A percentile compares a stretch with the other conserved stretches of the same genome.
Conservation (phyloP, 1,139 yeast species). For the Zygoascus sp. region DNA sequence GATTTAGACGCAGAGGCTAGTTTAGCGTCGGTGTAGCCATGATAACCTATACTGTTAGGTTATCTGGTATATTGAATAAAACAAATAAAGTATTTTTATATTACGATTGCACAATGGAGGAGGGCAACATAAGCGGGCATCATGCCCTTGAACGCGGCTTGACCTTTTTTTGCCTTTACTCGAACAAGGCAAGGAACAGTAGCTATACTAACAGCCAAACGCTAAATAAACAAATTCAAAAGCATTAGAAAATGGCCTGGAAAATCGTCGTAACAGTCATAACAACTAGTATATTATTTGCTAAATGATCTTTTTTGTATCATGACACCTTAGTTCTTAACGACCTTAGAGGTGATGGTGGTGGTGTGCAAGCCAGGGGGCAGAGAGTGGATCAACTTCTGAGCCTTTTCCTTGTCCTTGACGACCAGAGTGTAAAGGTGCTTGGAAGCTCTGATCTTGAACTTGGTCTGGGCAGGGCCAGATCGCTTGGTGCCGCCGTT, state of each 20-base stretch:
- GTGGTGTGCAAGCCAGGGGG: slow-evolving; percentile 90
- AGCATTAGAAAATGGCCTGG: too few relatives aligned
- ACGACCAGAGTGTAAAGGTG: slow-evolving; percentile 94
- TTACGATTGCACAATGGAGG: too few relatives aligned
- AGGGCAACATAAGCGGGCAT: too few relatives aligned
- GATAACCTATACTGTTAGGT: not conserved
- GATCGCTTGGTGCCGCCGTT: slow-evolving; percentile 72
- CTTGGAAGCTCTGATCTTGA: slow-evolving; percentile 97
- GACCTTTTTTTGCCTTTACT: too few relatives aligned
- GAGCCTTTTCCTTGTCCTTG: slow-evolving; percentile 95
- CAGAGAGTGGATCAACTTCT: slow-evolving; percentile 96
- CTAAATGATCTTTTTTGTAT: not conserved
- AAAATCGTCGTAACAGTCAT: not conserved
- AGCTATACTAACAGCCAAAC: too few relatives aligned
- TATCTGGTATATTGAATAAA: not conserved
- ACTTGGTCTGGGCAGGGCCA: slow-evolving; percentile 94
- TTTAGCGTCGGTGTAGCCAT: not conserved
- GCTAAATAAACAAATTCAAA: too few relatives aligned
- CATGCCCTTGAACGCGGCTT: too few relatives aligned
- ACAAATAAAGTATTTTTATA: not conserved
- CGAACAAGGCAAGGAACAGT: too few relatives aligned
- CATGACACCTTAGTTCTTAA: slow-evolving; percentile 5
- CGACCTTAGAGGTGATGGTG: slow-evolving; percentile 15
- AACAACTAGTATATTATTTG: not conserved
- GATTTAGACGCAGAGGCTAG: slow-evolving; percentile 7